These are phyloP conservation scores for Amanita polypyramis DNA, from an alignment of 768 basidiomycete genomes.

Conservation along the genomic window DNA sequence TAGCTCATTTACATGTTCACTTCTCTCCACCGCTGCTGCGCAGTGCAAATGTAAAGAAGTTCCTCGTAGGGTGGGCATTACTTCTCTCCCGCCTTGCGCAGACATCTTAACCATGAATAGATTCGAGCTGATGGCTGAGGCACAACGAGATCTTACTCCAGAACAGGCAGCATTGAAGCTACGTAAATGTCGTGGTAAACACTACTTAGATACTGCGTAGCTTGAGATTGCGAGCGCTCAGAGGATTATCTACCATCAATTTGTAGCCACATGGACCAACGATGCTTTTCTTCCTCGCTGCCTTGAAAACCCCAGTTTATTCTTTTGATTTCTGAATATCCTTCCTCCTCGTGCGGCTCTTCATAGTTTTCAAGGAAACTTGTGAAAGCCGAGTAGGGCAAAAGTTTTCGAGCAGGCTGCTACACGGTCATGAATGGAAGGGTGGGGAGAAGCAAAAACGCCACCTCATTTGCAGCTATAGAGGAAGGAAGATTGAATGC, in stretches of 20 bases:
- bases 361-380: slow-evolving; percentile 53
- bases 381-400: slow-evolving; percentile 52
- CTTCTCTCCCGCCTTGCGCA: neutral
- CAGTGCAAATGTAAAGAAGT: slow-evolving; percentile 77
- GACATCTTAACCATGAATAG: slow-evolving; percentile 23
- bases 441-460: slow-evolving; percentile 8
- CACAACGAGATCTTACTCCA: slow-evolving; percentile 82
- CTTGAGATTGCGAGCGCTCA: neutral
- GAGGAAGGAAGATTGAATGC: slow-evolving; percentile 50
- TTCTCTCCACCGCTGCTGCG: slow-evolving; percentile 80
- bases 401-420: slow-evolving; percentile 38
- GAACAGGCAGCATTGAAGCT: slow-evolving; percentile 75
- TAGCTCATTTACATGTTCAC: slow-evolving; percentile 80
- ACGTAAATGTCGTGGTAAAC: slow-evolving; percentile 41
- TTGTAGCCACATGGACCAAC: slow-evolving; percentile 85
- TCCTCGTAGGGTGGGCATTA: slow-evolving; percentile 67
- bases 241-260: slow-evolving; percentile 50
- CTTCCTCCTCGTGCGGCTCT: slow-evolving; percentile 57
- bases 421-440: neutral
- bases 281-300: slow-evolving; percentile 50
- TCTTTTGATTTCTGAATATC: slow-evolving; percentile 63
- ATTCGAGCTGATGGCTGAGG: slow-evolving; percentile 85
- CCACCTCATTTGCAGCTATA: slow-evolving; percentile 30
- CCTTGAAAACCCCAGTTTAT: slow-evolving; percentile 81
- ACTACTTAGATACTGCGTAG: slow-evolving; percentile 32